Base-by-base conservation (phyloP, 305 asterid species). In the Plantago rigida region DNA sequence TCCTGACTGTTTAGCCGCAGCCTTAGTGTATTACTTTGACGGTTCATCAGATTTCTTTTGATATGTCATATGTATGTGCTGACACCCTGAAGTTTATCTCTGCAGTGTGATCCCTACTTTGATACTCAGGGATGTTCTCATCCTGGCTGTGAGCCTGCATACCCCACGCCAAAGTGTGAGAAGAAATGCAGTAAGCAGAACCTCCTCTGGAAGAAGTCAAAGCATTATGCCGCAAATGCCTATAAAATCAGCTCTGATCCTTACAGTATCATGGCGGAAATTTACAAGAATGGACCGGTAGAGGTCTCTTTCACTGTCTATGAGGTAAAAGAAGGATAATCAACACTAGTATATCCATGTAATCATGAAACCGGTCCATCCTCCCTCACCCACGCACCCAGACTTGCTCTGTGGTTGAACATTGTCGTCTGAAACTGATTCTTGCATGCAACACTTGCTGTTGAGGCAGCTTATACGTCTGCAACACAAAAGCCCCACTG, bases 41-140 rank as follows among this genome's bases (percentile, higher is more conserved):
- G 4, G 47, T 28, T 64, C 57, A 24, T 66, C 67, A 59, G 26
- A 28, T 15, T 62, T 63, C 63, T 48, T n/a, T 47, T 31, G 7
- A 29, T 62, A 17, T 63, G 36, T 65, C 59, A 28, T 46, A 52
- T 15, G 17, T 54, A n/a, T 53, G 19, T 67, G 19, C 41, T 56
- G 10, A 10, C 56, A 31, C 26, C 19, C 66, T 64, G 17, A 19
- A 67, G 42, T 13, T 51, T 52, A 66, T 59, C 39, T 64, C 53
- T 66, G 74, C 91, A 90, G 96, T 87, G 98, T 69, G 95, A 91
- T 73, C 98, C 98, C 60, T 91, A 91, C 85, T 87, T 91, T 64
- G 98, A 91, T 66, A 77, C 68, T 15, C 62, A 15, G 52, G 98
- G 98, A 62, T 91, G 98, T 77, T 81, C 96, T 31, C 98, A 91